These are phyloP conservation scores for Hysterium pulicare DNA, from an alignment of 2,329 filamentous ascomycete species.

Conservation along the genomic window DNA sequence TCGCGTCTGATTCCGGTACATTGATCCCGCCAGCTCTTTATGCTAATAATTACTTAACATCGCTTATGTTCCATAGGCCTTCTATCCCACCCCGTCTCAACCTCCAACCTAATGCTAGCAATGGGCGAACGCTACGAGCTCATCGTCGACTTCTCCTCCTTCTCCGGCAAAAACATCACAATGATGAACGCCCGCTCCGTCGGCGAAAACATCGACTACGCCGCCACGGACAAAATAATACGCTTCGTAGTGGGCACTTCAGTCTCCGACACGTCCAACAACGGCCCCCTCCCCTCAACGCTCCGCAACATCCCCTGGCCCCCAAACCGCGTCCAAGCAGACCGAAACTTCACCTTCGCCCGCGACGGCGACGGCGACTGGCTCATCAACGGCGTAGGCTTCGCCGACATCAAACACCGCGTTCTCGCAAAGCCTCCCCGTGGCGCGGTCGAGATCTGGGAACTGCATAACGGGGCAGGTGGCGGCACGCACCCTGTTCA, in stretches of 20 bases:
- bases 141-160: conserved; percentile 53
- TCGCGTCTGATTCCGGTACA: conserved; percentile 51
- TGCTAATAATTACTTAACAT: not conserved
- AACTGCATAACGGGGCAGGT: conserved; percentile 46
- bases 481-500: conserved; percentile 55
- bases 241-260: conserved; percentile 45
- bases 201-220: conserved; percentile 49
- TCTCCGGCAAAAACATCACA: conserved; percentile 49
- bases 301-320: conserved; percentile 25
- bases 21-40: not conserved
- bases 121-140: conserved; percentile 60
- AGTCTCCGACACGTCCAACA: conserved; percentile 16
- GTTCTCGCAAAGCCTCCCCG: conserved; percentile 32
- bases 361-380: conserved; percentile 25
- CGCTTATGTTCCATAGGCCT: conserved; percentile 33
- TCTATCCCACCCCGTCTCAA: conserved; percentile 44
- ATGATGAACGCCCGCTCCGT: conserved; percentile 43
- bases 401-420: conserved; percentile 29
- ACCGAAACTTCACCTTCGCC: conserved; percentile 31
- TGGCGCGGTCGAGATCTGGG: conserved; percentile 36
- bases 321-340: conserved; percentile 19
- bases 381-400: conserved; percentile 35
- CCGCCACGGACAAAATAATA: conserved; percentile 41
- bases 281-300: conserved; percentile 24
- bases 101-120: conserved; percentile 45